phyloP scores from a whole-genome alignment of 768 basidiomycete species.

The Rhodotorula taiwanensis region DNA sequence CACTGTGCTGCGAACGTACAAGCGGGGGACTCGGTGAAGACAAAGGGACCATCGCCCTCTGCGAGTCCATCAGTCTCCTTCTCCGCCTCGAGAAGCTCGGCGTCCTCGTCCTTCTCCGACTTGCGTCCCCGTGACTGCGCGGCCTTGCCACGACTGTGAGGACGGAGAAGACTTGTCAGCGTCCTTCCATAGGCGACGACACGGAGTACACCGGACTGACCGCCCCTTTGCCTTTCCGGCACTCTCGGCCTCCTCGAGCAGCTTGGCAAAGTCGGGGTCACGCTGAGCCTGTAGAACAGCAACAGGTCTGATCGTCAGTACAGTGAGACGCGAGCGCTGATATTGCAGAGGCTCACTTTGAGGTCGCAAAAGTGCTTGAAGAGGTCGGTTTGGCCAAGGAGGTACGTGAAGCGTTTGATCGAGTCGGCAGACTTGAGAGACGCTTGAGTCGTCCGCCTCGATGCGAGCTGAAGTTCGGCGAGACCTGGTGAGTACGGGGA shows the following conservation, averaged over 20 bases:
- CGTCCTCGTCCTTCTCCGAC: constrained; percentile 97
- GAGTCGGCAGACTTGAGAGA: constrained; percentile 70
- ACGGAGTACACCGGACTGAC: not conserved
- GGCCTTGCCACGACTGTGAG: constrained; percentile 14
- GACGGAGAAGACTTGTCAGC: not conserved
- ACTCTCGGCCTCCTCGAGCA: constrained; percentile 70
- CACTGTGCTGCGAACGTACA: constrained; percentile 64
- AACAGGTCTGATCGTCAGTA: no score
- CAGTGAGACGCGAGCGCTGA: constrained; percentile 46
- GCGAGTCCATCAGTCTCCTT: constrained; percentile 55
- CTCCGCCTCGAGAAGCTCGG: constrained; percentile 73
- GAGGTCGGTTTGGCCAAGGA: constrained; percentile 94
- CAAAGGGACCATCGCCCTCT: constrained; percentile 81
- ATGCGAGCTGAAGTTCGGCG: constrained; percentile 7
- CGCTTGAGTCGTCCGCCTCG: constrained; percentile 16
- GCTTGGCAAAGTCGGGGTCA: constrained; percentile 84
- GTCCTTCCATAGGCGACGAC: no score
- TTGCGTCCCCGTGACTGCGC: constrained; percentile 72
- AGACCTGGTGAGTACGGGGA: no score
- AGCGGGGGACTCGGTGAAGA: constrained; percentile 87
- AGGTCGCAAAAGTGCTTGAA: constrained; percentile 98
- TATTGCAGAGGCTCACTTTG: constrained; percentile 56
- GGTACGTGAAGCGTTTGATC: constrained; percentile 91
- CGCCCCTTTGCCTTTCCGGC: constrained; percentile 59
- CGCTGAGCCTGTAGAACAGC: constrained; percentile 55